Conservation (phyloP, 352 stramenopile species). For the Globisporangium okanoganense region DNA sequence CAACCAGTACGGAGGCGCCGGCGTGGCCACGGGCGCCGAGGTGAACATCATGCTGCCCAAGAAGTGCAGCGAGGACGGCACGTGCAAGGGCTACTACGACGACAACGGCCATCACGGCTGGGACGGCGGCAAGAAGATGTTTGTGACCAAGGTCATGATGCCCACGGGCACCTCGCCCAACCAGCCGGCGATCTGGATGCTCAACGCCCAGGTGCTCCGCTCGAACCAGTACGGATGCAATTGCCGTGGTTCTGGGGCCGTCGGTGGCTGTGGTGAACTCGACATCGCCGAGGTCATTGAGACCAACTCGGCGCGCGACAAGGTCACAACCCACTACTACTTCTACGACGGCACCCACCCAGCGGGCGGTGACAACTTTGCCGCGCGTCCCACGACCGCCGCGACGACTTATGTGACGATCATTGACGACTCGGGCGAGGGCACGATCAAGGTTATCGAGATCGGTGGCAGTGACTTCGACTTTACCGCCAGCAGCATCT, state of each 20-base stretch:
- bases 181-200: conserved; percentile 70
- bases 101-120: conserved; percentile 67
- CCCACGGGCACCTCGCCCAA: conserved; percentile 33
- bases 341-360: conserved; percentile 53
- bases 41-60: conserved; percentile 73
- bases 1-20: conserved; percentile 36
- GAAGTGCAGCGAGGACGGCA: conserved; percentile 38
- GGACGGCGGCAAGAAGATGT: conserved; percentile 75
- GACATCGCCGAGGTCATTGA: conserved; percentile 72
- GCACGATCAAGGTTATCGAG: conserved; percentile 43
- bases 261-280: conserved; percentile 65
- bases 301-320: conserved; percentile 46
- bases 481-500: conserved; percentile 27
- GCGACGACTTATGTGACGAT: conserved; percentile 47
- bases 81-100: conserved; percentile 67
- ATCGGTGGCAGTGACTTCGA: conserved; percentile 39
- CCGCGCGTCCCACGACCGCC: conserved; percentile 23
- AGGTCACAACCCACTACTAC: conserved; percentile 75
- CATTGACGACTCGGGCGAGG: conserved; percentile 36
- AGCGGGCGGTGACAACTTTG: conserved; percentile 40
- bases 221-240: conserved; percentile 74
- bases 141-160: conserved; percentile 71
- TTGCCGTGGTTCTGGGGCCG: conserved; percentile 47
- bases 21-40: conserved; percentile 57
- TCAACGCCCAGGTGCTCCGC: conserved; percentile 66